These are phyloP conservation scores for Boletus pseudopeckii DNA, from an alignment of 768 basidiomycete species.

Conservation along the genomic window DNA sequence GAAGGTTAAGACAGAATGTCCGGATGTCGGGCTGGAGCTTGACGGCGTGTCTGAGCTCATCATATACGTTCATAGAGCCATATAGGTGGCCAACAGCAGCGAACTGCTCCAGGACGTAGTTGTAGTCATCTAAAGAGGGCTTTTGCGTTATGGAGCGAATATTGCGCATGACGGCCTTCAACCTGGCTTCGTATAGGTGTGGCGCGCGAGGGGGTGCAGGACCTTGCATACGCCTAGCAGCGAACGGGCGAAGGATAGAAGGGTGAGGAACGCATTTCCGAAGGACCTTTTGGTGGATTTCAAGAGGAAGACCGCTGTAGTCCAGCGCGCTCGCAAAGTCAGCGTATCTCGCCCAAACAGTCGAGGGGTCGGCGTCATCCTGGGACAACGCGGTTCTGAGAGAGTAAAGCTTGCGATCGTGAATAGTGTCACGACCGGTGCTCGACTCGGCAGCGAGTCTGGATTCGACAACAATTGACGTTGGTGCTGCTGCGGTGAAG, in stretches of 20 bases:
- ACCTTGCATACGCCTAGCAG: slow-evolving; percentile 40
- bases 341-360: slow-evolving; percentile 65
- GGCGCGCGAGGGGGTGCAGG: slow-evolving; percentile 36
- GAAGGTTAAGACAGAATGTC: slow-evolving; percentile 63
- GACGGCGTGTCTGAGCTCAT: slow-evolving; percentile 45
- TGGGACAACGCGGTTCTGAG: slow-evolving; percentile 31
- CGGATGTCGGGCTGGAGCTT: slow-evolving; percentile 48
- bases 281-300: slow-evolving; percentile 67
- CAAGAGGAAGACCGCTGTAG: slow-evolving; percentile 51
- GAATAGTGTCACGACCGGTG: slow-evolving; percentile 6
- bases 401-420: slow-evolving; percentile 27
- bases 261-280: slow-evolving; percentile 58
- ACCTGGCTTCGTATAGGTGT: slow-evolving; percentile 63
- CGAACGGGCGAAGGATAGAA: slow-evolving; percentile 41
- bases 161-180: slow-evolving; percentile 65
- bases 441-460: slow-evolving; percentile 2
- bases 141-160: slow-evolving; percentile 51
- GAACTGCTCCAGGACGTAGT: slow-evolving; percentile 72
- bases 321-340: slow-evolving; percentile 51
- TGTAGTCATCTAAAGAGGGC: slow-evolving; percentile 60
- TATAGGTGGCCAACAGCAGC: slow-evolving; percentile 69
- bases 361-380: slow-evolving; percentile 38
- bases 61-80: slow-evolving; percentile 58
- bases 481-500: slow-evolving; percentile 10
- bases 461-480: slow-evolving; percentile 2